A percentile compares a stretch with the other conserved stretches of the same genome.
Conservation (phyloP, 345 rosid genomes). For the Psidium friedrichsthalianum region DNA sequence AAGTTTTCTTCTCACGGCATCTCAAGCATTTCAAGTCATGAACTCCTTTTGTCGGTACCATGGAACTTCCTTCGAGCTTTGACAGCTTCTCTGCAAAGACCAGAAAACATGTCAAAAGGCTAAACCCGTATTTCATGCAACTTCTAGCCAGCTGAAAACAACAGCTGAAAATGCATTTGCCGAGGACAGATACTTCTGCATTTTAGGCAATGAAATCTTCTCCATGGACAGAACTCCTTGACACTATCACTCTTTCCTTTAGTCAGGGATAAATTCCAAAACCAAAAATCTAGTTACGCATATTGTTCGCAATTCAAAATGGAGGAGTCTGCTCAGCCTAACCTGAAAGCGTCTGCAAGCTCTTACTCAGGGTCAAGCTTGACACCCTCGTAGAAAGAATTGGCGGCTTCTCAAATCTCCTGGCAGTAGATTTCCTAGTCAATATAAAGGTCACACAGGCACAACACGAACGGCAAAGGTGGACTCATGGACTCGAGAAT, state of each 20-base stretch:
- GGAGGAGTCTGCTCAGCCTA: neutral
- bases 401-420: conserved; percentile 90
- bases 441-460: neutral
- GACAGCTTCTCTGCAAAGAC: conserved; percentile 53
- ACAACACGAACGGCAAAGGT: neutral
- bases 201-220: too few relatives aligned
- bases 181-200: too few relatives aligned
- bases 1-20: too few relatives aligned
- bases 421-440: conserved; percentile 4
- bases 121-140: too few relatives aligned
- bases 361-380: conserved; percentile 70
- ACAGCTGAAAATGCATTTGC: too few relatives aligned
- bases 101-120: too few relatives aligned
- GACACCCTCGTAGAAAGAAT: conserved; percentile 83
- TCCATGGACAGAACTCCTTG: too few relatives aligned
- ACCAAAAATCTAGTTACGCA: too few relatives aligned
- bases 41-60: conserved; percentile 23
- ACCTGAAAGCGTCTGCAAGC: conserved; percentile 76
- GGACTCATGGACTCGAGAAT: neutral
- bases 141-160: too few relatives aligned
- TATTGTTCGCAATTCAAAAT: too few relatives aligned
- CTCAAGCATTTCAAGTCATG: neutral
- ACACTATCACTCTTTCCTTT: too few relatives aligned
- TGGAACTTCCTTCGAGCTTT: conserved; percentile 64
- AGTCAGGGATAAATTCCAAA: too few relatives aligned